Conservation (phyloP, 164 flowering plant species). For the Vitis cinerea region DNA sequence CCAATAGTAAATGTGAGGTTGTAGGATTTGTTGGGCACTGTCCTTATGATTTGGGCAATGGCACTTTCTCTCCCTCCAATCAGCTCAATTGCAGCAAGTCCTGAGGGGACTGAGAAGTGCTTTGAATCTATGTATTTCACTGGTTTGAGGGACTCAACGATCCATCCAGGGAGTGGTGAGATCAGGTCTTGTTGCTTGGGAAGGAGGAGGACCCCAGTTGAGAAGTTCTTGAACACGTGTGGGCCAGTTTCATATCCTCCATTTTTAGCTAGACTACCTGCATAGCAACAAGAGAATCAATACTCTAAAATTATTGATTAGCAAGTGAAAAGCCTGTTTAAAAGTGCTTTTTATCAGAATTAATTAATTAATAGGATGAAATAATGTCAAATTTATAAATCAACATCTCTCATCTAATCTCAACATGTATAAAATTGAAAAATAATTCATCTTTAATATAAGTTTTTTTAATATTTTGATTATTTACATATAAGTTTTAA, state of each 20-base stretch:
- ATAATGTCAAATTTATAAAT: background rate
- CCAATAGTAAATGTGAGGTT: slow-evolving; percentile 41
- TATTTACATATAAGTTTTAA: too few species aligned
- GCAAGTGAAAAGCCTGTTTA: too few species aligned
- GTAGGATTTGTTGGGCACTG: slow-evolving; percentile 33
- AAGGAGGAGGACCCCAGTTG: slow-evolving; percentile 43
- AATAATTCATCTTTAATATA: too few species aligned
- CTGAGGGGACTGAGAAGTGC: slow-evolving; percentile 42
- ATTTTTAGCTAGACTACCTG: slow-evolving; percentile 47
- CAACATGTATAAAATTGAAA: too few species aligned
- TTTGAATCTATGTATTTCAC: slow-evolving; percentile 45
- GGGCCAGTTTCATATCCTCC: slow-evolving; percentile 53
- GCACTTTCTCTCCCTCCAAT: slow-evolving; percentile 52
- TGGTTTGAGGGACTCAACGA: slow-evolving; percentile 44
- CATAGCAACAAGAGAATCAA: background rate
- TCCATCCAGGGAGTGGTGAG: slow-evolving; percentile 56
- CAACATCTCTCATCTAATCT: background rate
- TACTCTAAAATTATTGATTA: too few species aligned
- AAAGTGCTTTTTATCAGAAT: too few species aligned
- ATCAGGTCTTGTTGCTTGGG: slow-evolving; percentile 29
- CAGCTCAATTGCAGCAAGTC: slow-evolving; percentile 38
- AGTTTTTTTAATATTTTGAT: too few species aligned
- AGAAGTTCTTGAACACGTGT: slow-evolving; percentile 34
- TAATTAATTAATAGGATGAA: background rate
- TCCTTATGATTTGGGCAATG: slow-evolving; percentile 46